Percentiles rank a stretch among this genome's conserved stretches.
These are phyloP conservation scores for Hypoxylon sp. DNA, from an alignment of 2,329 filamentous ascomycete genomes.

Conservation along the genomic window DNA sequence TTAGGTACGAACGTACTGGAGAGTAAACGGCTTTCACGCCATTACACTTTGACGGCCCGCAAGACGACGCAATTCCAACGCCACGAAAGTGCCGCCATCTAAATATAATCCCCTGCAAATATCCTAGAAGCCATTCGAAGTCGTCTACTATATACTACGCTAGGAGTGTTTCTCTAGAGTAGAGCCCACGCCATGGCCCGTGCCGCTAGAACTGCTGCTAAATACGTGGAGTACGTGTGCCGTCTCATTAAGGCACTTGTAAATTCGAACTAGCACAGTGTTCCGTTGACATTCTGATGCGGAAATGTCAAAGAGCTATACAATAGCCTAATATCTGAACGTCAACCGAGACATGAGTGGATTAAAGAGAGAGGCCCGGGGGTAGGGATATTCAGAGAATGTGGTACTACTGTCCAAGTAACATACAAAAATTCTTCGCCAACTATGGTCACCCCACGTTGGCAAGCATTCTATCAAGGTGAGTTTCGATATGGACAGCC, in stretches of 20 bases:
- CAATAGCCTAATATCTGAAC: neutral
- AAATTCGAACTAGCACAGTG: neutral
- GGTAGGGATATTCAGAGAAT: neutral
- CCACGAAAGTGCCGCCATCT: neutral
- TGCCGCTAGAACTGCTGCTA: neutral
- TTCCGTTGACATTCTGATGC: neutral
- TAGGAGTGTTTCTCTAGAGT: neutral
- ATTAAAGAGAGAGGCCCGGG: neutral
- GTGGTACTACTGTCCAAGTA: neutral
- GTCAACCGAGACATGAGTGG: neutral
- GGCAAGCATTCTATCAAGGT: neutral
- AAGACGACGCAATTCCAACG: neutral
- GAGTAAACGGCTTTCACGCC: too few species aligned
- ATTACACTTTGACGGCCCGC: too few species aligned
- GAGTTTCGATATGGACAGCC: neutral
- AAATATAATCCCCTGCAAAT: neutral
- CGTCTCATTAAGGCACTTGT: neutral
- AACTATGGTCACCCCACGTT: neutral
- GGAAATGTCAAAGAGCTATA: neutral
- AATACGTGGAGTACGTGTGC: neutral
- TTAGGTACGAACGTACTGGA: neutral
- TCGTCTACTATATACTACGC: neutral
- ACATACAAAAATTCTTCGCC: neutral
- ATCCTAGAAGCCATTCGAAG: neutral
- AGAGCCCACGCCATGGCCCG: constrained; percentile 9